Percentiles rank a stretch among this genome's conserved stretches.
phyloP scores from a whole-genome alignment of 1,284 basidiomycete genomes.

The Anthracocystis panici-leucophaei region DNA sequence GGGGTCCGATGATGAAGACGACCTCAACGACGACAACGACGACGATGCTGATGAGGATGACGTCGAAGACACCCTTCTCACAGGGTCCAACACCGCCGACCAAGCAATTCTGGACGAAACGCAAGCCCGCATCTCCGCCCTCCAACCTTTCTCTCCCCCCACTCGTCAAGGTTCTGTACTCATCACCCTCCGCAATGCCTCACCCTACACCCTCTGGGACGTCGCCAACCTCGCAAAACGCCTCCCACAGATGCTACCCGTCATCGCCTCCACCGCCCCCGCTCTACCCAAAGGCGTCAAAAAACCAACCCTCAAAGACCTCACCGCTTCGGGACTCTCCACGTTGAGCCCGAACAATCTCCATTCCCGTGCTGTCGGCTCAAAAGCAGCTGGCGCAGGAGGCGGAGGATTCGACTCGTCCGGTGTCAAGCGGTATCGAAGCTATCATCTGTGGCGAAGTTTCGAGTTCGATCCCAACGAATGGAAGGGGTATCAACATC shows the following conservation, averaged over 20 bases:
- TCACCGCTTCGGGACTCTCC: constrained; percentile 32
- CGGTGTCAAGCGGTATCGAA: constrained; percentile 74
- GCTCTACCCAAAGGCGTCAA: constrained; percentile 53
- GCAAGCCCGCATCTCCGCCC: constrained; percentile 72
- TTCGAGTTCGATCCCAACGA: constrained; percentile 81
- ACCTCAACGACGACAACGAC: constrained; percentile 15
- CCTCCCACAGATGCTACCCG: constrained; percentile 74
- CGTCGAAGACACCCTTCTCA: constrained; percentile 4
- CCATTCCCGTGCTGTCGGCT: constrained; percentile 24
- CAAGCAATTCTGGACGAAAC: constrained; percentile 54
- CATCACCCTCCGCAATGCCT: constrained; percentile 85
- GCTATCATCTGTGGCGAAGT: constrained; percentile 81
- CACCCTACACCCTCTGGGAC: constrained; percentile 89
- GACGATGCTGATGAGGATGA: constrained; percentile 22
- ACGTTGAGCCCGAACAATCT: constrained; percentile 36
- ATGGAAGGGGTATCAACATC: constrained; percentile 89
- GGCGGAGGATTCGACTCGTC: constrained; percentile 65
- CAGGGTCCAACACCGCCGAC: constrained; percentile 31
- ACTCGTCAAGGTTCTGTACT: constrained; percentile 76
- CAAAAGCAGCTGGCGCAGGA: constrained; percentile 4
- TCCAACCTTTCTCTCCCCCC: constrained; percentile 58
- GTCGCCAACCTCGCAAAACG: constrained; percentile 61
- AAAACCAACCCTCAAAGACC: constrained; percentile 46
- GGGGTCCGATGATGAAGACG: constrained; percentile 42
- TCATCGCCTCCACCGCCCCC: constrained; percentile 68